Evolutionary conservation across 352 stramenopile species (phyloP).

Genomic region (Globisporangium sylvaticum): DNA sequence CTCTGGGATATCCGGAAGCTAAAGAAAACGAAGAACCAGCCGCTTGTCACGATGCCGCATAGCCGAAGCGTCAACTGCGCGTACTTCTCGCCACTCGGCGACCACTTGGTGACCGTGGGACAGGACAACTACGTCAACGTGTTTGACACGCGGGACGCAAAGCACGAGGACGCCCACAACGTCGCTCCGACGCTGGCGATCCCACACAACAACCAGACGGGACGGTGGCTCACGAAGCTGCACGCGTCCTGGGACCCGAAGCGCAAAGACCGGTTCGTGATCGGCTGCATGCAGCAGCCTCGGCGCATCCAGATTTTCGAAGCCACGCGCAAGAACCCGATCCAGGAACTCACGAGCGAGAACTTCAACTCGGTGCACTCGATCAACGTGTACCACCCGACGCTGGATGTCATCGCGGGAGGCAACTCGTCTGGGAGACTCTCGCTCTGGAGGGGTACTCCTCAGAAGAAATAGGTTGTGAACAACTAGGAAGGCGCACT

Average conservation of each 20-base stretch:
- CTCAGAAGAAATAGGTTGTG: slow-evolving; percentile 13
- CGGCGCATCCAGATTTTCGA: slow-evolving; percentile 82
- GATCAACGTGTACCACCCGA: slow-evolving; percentile 84
- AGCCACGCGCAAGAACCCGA: slow-evolving; percentile 52
- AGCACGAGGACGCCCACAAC: slow-evolving; percentile 21
- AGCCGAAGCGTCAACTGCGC: slow-evolving; percentile 82
- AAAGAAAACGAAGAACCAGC: slow-evolving; percentile 30
- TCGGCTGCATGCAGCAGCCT: slow-evolving; percentile 80
- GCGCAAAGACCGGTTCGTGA: slow-evolving; percentile 64
- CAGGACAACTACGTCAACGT: slow-evolving; percentile 81
- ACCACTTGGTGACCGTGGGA: slow-evolving; percentile 73
- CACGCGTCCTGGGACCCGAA: slow-evolving; percentile 81
- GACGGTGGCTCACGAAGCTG: slow-evolving; percentile 86
- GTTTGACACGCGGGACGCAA: slow-evolving; percentile 47
- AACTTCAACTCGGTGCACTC: slow-evolving; percentile 82
- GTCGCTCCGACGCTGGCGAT: slow-evolving; percentile 38
- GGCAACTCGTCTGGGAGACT: slow-evolving; percentile 77
- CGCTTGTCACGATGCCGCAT: slow-evolving; percentile 62
- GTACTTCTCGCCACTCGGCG: slow-evolving; percentile 75
- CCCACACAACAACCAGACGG: slow-evolving; percentile 84
- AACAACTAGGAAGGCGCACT: slow-evolving; percentile 9
- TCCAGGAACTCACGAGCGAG: slow-evolving; percentile 66
- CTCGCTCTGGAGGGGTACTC: slow-evolving; percentile 45
- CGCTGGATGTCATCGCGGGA: slow-evolving; percentile 58
- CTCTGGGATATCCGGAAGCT: slow-evolving; percentile 78